A percentile compares a stretch with the other conserved stretches of the same genome.
Conservation (phyloP, 495 filamentous ascomycete species). For the Neurospora sublineolata region DNA sequence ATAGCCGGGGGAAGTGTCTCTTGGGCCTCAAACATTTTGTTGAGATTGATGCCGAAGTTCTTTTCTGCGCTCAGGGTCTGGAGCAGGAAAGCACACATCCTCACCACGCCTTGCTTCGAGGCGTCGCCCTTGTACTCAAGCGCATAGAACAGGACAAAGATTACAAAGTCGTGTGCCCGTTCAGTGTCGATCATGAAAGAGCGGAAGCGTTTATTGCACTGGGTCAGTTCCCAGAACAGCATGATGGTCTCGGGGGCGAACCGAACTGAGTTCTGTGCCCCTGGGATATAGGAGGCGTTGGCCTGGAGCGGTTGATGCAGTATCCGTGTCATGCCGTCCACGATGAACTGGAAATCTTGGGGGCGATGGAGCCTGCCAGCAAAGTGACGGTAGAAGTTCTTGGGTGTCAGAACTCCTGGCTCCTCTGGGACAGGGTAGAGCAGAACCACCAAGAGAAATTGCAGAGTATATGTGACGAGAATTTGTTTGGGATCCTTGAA, state of each 20-base stretch:
- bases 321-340: conserved; percentile 90
- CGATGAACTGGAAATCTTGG: conserved; percentile 95
- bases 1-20: conserved; percentile 75
- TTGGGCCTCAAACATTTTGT: conserved; percentile 80
- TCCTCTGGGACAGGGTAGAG: conserved; percentile 86
- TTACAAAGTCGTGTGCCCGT: conserved; percentile 81
- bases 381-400: conserved; percentile 90
- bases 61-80: conserved; percentile 91
- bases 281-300: conserved; percentile 78
- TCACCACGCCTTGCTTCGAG: conserved; percentile 80
- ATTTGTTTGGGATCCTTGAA: conserved; percentile 90
- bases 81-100: conserved; percentile 93
- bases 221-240: conserved; percentile 93
- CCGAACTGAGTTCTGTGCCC: conserved; percentile 66
- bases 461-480: conserved; percentile 81
- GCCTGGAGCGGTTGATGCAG: conserved; percentile 87
- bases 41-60: conserved; percentile 82
- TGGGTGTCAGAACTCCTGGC: conserved; percentile 43
- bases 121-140: conserved; percentile 76
- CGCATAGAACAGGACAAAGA: conserved; percentile 85
- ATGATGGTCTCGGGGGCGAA: conserved; percentile 96
- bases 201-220: conserved; percentile 96
- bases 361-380: conserved; percentile 83
- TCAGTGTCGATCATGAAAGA: conserved; percentile 97
- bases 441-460: conserved; percentile 77